Evolutionary conservation across 805 yeast genomes (phyloP).

Genomic region (Wickerhamiella shivajii): DNA sequence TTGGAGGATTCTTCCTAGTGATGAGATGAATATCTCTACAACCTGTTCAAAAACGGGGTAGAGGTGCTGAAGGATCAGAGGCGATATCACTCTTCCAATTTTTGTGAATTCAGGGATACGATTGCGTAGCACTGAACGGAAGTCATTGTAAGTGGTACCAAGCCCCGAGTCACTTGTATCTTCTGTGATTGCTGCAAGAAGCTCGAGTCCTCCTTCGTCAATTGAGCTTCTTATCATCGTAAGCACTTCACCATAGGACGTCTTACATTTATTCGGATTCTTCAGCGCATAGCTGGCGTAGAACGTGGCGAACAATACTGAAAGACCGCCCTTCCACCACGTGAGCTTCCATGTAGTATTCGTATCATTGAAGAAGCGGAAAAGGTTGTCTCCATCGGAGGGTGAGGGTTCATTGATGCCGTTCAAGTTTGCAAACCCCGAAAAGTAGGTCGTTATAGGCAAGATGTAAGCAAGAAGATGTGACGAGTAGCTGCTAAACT

Average conservation of each 20-base stretch:
- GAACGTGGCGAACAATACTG: conserved; percentile 13
- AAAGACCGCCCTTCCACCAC: conserved; percentile 20
- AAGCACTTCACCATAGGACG: conserved; percentile 16
- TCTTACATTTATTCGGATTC: conserved; percentile 5
- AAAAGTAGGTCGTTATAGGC: conserved; percentile 29
- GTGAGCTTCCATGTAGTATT: conserved; percentile 17
- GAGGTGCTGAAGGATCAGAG: conserved; percentile 11
- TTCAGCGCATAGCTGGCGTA: conserved; percentile 3
- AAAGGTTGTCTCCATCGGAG: too few relatives aligned
- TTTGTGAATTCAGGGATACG: conserved; percentile 19
- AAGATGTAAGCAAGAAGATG: conserved; percentile 43
- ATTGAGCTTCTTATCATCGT: conserved; percentile 20
- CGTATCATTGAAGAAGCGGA: neutral
- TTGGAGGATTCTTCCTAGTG: conserved; percentile 27
- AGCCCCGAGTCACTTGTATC: conserved; percentile 17
- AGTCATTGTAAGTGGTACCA: conserved; percentile 16
- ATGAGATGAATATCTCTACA: conserved; percentile 21
- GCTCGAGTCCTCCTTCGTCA: conserved; percentile 27
- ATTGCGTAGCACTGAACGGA: conserved; percentile 17
- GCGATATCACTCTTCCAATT: conserved; percentile 10
- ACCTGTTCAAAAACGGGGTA: conserved; percentile 17
- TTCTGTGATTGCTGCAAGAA: conserved; percentile 24
- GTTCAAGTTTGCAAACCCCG: too few relatives aligned
- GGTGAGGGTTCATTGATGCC: too few relatives aligned
- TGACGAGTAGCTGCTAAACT: conserved; percentile 44